Evolutionary conservation across 805 yeast genomes (phyloP).

Genomic region (Pachysolen tannophilus): DNA sequence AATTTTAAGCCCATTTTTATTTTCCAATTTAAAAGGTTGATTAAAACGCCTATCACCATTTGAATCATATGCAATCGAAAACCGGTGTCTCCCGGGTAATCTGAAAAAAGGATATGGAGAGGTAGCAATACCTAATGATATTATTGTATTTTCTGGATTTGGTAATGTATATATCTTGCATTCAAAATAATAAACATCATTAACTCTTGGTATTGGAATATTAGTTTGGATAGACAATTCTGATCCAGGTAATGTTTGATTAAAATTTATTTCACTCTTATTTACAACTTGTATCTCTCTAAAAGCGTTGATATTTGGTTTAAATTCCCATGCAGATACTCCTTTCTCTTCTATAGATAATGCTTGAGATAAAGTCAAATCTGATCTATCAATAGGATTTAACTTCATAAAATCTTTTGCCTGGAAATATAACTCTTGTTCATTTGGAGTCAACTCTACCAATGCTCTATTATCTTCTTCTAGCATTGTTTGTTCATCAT

Average conservation of each 20-base stretch:
- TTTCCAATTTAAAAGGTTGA: conserved; percentile 52
- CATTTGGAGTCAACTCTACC: conserved; percentile 54
- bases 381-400: conserved; percentile 28
- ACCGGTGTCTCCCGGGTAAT: conserved; percentile 84
- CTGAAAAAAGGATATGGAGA: conserved; percentile 92
- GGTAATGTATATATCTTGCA: conserved; percentile 71
- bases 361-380: conserved; percentile 43
- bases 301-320: conserved; percentile 44
- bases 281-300: conserved; percentile 56
- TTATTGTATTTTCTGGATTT: conserved; percentile 40
- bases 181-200: conserved; percentile 86
- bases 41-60: conserved; percentile 73
- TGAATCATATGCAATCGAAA: conserved; percentile 83
- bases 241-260: conserved; percentile 47
- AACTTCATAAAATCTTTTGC: conserved; percentile 44
- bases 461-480: conserved; percentile 54
- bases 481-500: conserved; percentile 52
- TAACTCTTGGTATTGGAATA: conserved; percentile 74
- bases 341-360: conserved; percentile 79
- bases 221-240: conserved; percentile 60
- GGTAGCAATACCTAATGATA: conserved; percentile 76
- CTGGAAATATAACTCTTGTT: conserved; percentile 62
- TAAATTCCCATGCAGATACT: conserved; percentile 84
- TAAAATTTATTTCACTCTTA: conserved; percentile 53
- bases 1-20: conserved; percentile 35